These are phyloP conservation scores for Uronychia setigera DNA, from an alignment of 73 alveolate species.

Conservation along the genomic window DNA sequence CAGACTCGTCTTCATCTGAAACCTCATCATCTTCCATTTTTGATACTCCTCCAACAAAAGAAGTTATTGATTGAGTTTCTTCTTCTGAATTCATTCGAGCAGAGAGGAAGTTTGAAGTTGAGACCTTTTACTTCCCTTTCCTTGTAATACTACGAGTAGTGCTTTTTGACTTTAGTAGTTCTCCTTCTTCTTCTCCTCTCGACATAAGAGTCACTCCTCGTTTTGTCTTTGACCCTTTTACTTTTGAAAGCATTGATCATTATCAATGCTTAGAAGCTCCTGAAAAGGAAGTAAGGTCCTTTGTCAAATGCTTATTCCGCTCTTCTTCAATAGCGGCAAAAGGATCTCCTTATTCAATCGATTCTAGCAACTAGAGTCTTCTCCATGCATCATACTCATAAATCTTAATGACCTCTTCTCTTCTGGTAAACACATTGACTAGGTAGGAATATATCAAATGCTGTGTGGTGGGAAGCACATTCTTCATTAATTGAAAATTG, in stretches of 20 bases:
- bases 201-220: background rate
- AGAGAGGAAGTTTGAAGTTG: background rate
- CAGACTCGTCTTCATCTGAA: background rate
- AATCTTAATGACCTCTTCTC: background rate
- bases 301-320: background rate
- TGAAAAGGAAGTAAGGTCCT: background rate
- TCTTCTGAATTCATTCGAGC: background rate
- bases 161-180: background rate
- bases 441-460: background rate
- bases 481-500: background rate
- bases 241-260: background rate
- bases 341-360: background rate
- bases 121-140: background rate
- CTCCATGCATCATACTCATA: background rate
- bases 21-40: background rate
- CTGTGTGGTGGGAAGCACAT: background rate
- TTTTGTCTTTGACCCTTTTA: background rate
- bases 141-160: background rate
- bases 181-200: background rate
- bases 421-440: background rate
- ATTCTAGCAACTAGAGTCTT: background rate
- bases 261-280: background rate
- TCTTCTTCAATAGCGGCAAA: background rate
- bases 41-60: no score
- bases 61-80: background rate